These are phyloP conservation scores for Penicillium sp. DNA, from an alignment of 2,329 filamentous ascomycete species.

Conservation along the genomic window DNA sequence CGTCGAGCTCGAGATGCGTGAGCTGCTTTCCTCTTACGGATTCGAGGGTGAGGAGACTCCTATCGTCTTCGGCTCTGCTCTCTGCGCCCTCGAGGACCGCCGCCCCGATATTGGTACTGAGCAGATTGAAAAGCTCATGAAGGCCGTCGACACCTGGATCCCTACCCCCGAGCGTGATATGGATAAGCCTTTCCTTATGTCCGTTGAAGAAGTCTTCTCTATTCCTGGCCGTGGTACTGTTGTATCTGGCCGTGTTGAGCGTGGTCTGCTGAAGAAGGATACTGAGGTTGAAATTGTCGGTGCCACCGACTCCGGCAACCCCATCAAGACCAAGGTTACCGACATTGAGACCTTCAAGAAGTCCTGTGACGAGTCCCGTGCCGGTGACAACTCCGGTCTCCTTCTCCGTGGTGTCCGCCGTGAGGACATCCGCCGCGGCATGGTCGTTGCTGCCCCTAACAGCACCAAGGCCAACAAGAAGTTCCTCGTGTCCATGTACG, in stretches of 20 bases:
- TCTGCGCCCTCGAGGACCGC: slow-evolving; percentile 87
- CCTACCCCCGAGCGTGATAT: slow-evolving; percentile 89
- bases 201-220: slow-evolving; percentile 89
- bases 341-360: slow-evolving; percentile 99
- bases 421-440: slow-evolving; percentile 90
- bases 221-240: slow-evolving; percentile 94
- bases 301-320: slow-evolving; percentile 61
- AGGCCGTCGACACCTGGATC: slow-evolving; percentile 92
- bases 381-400: slow-evolving; percentile 97
- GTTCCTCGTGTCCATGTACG: slow-evolving; percentile 95
- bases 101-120: slow-evolving; percentile 78
- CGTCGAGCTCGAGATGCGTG: slow-evolving; percentile 99
- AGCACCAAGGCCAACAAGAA: slow-evolving; percentile 81
- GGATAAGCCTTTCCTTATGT: slow-evolving; percentile 99
- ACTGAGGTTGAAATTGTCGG: slow-evolving; percentile 92
- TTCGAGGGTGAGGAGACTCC: slow-evolving; percentile 98
- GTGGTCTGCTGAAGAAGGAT: slow-evolving; percentile 89
- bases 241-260: slow-evolving; percentile 94
- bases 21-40: slow-evolving; percentile 86
- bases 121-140: slow-evolving; percentile 89
- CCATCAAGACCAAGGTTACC: slow-evolving; percentile 98
- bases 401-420: slow-evolving; percentile 93
- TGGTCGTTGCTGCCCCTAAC: slow-evolving; percentile 86
- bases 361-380: slow-evolving; percentile 92
- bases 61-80: slow-evolving; percentile 93